Evolutionary conservation across 129 eudicot genomes (phyloP), one percentile per base, ranked within the genome.

Genomic region (Dittrichia graveolens): DNA sequence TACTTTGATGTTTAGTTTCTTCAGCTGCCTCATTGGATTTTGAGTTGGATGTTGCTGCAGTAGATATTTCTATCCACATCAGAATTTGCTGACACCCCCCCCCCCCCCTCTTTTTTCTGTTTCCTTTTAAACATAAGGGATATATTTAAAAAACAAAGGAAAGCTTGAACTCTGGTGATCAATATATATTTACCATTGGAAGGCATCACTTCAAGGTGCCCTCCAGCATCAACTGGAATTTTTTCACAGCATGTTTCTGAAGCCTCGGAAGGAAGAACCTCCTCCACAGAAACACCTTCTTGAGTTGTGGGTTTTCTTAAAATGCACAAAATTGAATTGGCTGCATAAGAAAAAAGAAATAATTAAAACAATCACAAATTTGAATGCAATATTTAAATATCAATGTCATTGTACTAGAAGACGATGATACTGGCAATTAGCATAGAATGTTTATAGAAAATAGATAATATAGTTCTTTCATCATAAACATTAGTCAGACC

Each of bases 311-410:
- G 89, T 67, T 78, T 88, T 64, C 61, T 88, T 19, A 94, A 81
- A 74, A 82, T 44, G 59, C 92, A 87, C 74, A 94, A 77, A 71
- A 94, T 94, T 47, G 86, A 84, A 67, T 78, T 59, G 8, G 89
- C 98, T 94, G 95, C 82, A 73, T 70, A 38, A 15, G 40, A 47
- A 59, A 61, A 67, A 24, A 40, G 57, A 48, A 6, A n/a, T 42
- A 48, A 70, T 31, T 61, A 48, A 61, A n/a, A 50, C 12, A 24
- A 35, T 41, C 71, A 49, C 38, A 15, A 31, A 40, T 49, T 6
- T 67, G n/a, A 8, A 14, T 56, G 7, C 2, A 56, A 8, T 8
- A 3, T 55, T 56, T 56, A 55, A 8, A 0, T 18, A 24, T 7
- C 37, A 56, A 16, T 24, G 31, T 24, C 31, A 24, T 24, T 24